Base-by-base conservation (phyloP, 1,139 yeast species). In the Pichia kudriavzevii region DNA sequence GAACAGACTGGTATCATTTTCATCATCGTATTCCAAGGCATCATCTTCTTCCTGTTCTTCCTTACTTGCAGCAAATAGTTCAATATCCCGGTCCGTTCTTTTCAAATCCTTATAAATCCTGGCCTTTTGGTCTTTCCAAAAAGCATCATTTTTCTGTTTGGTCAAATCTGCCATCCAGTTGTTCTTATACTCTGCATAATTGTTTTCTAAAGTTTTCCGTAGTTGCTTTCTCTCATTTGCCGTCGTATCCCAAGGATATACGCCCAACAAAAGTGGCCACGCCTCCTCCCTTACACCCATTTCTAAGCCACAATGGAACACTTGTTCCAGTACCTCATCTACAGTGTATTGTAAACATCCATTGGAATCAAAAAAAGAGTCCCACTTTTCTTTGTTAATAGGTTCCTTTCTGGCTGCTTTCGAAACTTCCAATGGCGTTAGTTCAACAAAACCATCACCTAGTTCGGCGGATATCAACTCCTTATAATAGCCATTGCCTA, bases 61-160 rank as follows among this genome's bases (percentile, higher is more conserved):
- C 20, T 55, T 75, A 39, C 64, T 62, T 27, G 69, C 71, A 50
- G 71, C 68, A 61, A 79, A 83, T 7, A 88, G 59, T 1, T 74
- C 70, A 36, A 87, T 58, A 32, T 79, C 69, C 28, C 98, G 69
- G 59, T 91, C 98, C 6, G 95, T 91, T 45, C 99, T 70, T 45
- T 80, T 84, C 19, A 91, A 84, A 60, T 91, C 99, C 58, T 91
- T 91, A 50, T 88, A 95, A 44, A 93, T 88, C 41, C 97, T 70
- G 41, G 75, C 76, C 44, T 79, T 79, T 55, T 87, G 97, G 60
- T 84, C 97, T 51, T 69, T 72, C 91, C 94, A 88, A 56, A 74
- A 85, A 32, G 75, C 81, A 43, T 80, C 80, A 27, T 63, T 61
- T 32, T 75, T 56, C 52, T 75, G 77, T 3, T 64, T 64, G 4